Conservation (phyloP, 352 stramenopile genomes). For the Halophytophthora polymorphica region DNA sequence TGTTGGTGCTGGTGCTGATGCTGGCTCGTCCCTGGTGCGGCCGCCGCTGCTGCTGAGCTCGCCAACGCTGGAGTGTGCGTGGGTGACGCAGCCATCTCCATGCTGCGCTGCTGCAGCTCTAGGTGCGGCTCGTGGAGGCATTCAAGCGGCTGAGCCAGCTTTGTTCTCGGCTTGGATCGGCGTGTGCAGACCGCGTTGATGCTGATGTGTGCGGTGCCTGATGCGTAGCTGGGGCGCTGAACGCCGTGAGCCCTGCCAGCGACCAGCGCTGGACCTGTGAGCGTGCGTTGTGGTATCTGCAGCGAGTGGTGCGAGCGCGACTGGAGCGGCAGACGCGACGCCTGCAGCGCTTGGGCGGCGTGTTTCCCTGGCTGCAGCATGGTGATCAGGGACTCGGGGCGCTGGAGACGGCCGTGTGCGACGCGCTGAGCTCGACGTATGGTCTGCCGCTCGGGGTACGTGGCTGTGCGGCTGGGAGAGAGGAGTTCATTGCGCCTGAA, state of each 20-base stretch:
- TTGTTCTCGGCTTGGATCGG: too few relatives aligned
- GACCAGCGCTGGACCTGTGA: not conserved
- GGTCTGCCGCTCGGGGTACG: not conserved
- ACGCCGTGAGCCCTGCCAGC: not conserved
- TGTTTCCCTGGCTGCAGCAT: too few relatives aligned
- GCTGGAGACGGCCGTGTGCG: not conserved
- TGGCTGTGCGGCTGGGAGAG: not conserved
- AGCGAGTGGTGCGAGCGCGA: not conserved
- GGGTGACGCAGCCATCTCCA: conserved; percentile 58
- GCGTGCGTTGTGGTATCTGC: not conserved
- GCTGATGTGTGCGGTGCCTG: too few relatives aligned
- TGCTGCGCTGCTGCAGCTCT: conserved; percentile 64
- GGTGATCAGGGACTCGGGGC: not conserved
- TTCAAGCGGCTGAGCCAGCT: too few relatives aligned
- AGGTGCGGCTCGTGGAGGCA: too few relatives aligned
- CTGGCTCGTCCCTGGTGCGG: too few relatives aligned
- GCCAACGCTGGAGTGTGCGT: conserved; percentile 31
- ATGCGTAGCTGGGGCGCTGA: not conserved
- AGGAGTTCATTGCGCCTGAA: too few relatives aligned
- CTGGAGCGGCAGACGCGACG: not conserved
- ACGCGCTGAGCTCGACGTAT: conserved; percentile 1
- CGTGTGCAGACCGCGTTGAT: too few relatives aligned
- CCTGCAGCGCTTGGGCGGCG: not conserved
- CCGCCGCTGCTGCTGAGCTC: not conserved
- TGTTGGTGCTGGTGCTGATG: too few relatives aligned